Percentiles rank a stretch among this genome's conserved stretches.
phyloP scores from a whole-genome alignment of 1,284 basidiomycete genomes.

The Rhodotorula sp. region DNA sequence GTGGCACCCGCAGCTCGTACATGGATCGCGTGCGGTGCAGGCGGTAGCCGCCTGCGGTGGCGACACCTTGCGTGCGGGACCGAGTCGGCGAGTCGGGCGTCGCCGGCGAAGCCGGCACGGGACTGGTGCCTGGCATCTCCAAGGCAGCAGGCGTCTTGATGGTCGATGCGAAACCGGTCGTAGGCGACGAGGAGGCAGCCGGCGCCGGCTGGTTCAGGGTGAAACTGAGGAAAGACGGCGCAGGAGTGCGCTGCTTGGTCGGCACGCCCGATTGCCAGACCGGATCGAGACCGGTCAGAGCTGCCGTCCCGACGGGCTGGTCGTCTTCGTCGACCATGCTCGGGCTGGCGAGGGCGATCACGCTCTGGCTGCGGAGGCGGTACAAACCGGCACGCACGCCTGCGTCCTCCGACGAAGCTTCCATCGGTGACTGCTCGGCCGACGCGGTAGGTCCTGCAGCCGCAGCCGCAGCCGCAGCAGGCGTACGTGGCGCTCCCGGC shows the following conservation, averaged over 20 bases:
- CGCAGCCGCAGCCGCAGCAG: not conserved
- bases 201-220: not conserved
- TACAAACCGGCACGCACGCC: slow-evolving; percentile 12
- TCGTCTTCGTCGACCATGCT: slow-evolving; percentile 29
- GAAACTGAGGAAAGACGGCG: slow-evolving; percentile 29
- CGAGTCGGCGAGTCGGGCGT: slow-evolving; percentile 14
- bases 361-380: slow-evolving; percentile 28
- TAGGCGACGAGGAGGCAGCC: not conserved
- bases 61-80: not conserved
- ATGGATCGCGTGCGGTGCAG: slow-evolving; percentile 53
- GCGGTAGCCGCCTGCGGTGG: not conserved
- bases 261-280: slow-evolving; percentile 25
- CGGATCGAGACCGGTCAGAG: slow-evolving; percentile 26
- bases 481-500: not conserved
- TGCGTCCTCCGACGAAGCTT: not conserved
- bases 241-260: slow-evolving; percentile 21
- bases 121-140: not conserved
- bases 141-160: slow-evolving; percentile 5
- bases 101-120: not conserved
- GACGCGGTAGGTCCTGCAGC: not conserved
- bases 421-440: not conserved
- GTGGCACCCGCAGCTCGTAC: slow-evolving; percentile 50
- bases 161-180: not conserved
- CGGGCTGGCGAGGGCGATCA: slow-evolving; percentile 30
- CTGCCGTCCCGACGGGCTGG: slow-evolving; percentile 28